Evolutionary conservation across 164 flowering plant species (phyloP).

Genomic region (Dillenia suffruticosa): DNA sequence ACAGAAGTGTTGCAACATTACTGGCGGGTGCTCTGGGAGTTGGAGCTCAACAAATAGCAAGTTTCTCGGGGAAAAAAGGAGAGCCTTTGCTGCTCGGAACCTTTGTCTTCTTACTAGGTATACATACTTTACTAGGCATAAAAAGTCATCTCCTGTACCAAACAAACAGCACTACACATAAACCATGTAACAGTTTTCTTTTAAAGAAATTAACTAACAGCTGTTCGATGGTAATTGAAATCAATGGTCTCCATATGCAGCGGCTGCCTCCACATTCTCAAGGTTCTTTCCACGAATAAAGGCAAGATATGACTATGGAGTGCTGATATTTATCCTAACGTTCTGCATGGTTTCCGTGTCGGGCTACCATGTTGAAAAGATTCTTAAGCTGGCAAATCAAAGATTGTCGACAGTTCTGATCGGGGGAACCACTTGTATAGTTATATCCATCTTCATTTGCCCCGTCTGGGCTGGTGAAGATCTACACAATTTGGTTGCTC

Average conservation of each 20-base stretch:
- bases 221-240: not conserved
- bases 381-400: conserved; percentile 52
- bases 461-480: conserved; percentile 96
- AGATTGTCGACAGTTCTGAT: conserved; percentile 56
- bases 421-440: conserved; percentile 51
- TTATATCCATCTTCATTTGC: conserved; percentile 45
- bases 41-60: conserved; percentile 57
- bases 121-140: not conserved
- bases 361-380: conserved; percentile 52
- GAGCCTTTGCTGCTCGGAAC: conserved; percentile 60
- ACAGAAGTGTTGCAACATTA: conserved; percentile 67
- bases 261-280: conserved; percentile 46
- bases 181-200: not conserved
- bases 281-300: conserved; percentile 65
- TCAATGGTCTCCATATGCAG: conserved; percentile 27
- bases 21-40: conserved; percentile 65
- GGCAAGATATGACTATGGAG: conserved; percentile 75
- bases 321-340: conserved; percentile 67
- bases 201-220: not conserved
- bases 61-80: conserved; percentile 46
- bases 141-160: not conserved
- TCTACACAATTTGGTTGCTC: conserved; percentile 57
- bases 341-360: conserved; percentile 74
- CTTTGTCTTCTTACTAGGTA: conserved; percentile 63
- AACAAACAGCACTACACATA: not conserved